Evolutionary conservation across 106 monocot species (phyloP).

Genomic region (Iris macrosiphon): DNA sequence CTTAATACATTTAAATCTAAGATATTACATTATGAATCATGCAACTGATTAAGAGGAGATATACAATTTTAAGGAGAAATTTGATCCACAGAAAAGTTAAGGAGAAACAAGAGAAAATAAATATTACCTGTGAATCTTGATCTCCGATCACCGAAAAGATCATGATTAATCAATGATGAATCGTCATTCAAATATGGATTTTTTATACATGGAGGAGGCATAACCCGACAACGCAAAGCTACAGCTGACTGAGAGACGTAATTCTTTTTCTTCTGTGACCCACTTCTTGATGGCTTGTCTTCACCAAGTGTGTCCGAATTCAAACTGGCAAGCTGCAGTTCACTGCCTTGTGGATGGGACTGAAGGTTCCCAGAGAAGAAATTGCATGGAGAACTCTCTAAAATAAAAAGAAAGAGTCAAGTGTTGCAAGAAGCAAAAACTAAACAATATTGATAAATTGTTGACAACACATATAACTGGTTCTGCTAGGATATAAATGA

Average conservation of each 20-base stretch:
- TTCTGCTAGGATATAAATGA: background rate
- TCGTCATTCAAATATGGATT: constrained; percentile 65
- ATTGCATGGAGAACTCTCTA: constrained; percentile 35
- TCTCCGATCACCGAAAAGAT: constrained; percentile 54
- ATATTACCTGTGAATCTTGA: constrained; percentile 46
- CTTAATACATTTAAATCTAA: too few species aligned
- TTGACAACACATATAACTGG: background rate
- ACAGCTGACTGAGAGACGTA: constrained; percentile 84
- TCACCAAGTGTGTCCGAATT: constrained; percentile 13
- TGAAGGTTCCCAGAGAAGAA: constrained; percentile 14
- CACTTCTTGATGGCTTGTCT: constrained; percentile 5
- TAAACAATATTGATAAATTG: background rate
- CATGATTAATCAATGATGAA: constrained; percentile 33
- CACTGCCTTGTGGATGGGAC: constrained; percentile 13
- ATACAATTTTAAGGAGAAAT: too few species aligned
- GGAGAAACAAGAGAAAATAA: too few species aligned
- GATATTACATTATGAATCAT: too few species aligned
- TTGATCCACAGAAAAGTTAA: too few species aligned
- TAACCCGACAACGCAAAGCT: constrained; percentile 80
- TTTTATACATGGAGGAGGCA: constrained; percentile 93
- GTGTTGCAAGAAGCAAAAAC: background rate
- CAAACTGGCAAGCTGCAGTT: constrained; percentile 24
- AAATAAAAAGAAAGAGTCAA: background rate
- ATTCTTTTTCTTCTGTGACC: constrained; percentile 36
- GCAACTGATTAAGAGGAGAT: too few species aligned